These are phyloP conservation scores for Coniochaeta pulveracea DNA, from an alignment of 2,329 filamentous ascomycete species.

Conservation along the genomic window DNA sequence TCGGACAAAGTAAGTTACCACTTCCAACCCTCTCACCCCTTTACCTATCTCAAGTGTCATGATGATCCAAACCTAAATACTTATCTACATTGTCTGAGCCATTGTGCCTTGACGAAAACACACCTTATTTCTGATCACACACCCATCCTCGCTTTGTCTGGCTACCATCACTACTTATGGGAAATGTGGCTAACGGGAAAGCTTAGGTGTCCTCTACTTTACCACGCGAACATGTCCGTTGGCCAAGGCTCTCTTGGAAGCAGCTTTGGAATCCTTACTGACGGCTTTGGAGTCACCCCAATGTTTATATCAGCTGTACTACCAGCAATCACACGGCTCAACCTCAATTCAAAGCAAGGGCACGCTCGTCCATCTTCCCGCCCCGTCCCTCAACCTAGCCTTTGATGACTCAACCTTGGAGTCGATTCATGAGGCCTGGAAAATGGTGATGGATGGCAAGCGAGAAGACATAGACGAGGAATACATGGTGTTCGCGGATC, in stretches of 20 bases:
- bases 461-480: conserved; percentile 28
- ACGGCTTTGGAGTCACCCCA: conserved; percentile 17
- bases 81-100: conserved; percentile 99
- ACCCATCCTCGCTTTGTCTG: conserved; percentile 9
- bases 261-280: conserved; percentile 30
- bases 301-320: conserved; percentile 40
- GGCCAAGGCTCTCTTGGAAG: conserved; percentile 24
- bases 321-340: conserved; percentile 34
- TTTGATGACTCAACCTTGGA: conserved; percentile 63
- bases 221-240: conserved; percentile 22
- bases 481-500: conserved; percentile 73
- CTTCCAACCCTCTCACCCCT: conserved; percentile 8
- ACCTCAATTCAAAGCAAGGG: conserved; percentile 20
- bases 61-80: conserved; percentile 85
- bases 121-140: conserved; percentile 77
- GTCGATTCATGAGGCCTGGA: conserved; percentile 61
- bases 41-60: conserved; percentile 39
- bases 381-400: conserved; percentile 51
- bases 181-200: conserved; percentile 6
- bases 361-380: conserved; percentile 43
- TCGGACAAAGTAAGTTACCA: conserved; percentile 74
- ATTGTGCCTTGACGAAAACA: conserved; percentile 68
- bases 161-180: neutral
- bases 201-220: conserved; percentile 26
- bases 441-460: conserved; percentile 42